These are phyloP conservation scores for Trichoderma breve DNA, from an alignment of 2,329 filamentous ascomycete genomes.

Conservation along the genomic window DNA sequence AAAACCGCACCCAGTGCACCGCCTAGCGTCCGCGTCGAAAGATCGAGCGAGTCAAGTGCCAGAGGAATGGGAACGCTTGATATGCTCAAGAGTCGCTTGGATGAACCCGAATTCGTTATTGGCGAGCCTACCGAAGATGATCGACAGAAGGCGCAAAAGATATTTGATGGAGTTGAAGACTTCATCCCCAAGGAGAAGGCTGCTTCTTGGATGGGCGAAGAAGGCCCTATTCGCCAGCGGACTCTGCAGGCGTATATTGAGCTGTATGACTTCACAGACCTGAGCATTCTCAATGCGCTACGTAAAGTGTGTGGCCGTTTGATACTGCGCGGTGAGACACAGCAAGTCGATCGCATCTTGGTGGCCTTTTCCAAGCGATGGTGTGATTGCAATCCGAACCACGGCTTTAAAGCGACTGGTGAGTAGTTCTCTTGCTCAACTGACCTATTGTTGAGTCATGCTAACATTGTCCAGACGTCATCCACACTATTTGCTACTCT, in stretches of 20 bases:
- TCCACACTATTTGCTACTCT: constrained; percentile 96
- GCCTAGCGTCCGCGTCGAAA: constrained; percentile 47
- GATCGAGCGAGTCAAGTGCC: constrained; percentile 38
- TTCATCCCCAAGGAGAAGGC: constrained; percentile 77
- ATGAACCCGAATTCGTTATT: constrained; percentile 57
- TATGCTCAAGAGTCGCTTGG: constrained; percentile 43
- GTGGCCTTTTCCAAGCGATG: constrained; percentile 86
- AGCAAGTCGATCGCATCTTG: constrained; percentile 93
- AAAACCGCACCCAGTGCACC: constrained; percentile 43
- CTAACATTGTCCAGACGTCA: constrained; percentile 65
- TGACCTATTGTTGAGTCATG: neutral
- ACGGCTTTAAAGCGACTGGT: constrained; percentile 90
- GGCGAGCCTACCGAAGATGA: constrained; percentile 67
- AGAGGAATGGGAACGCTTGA: constrained; percentile 35
- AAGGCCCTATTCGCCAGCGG: constrained; percentile 56
- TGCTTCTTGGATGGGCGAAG: constrained; percentile 85
- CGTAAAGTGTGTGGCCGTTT: constrained; percentile 79
- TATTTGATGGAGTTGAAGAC: constrained; percentile 82
- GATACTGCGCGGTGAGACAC: constrained; percentile 84
- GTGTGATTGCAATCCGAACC: constrained; percentile 88
- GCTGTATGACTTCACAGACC: constrained; percentile 79
- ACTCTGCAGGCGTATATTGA: constrained; percentile 81
- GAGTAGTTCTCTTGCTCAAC: constrained; percentile 35
- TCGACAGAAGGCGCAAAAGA: constrained; percentile 71
- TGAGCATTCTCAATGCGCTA: constrained; percentile 76